A percentile compares a stretch with the other conserved stretches of the same genome.
phyloP scores from a whole-genome alignment of 352 stramenopile genomes.

The Phytophthora podocarpi region DNA sequence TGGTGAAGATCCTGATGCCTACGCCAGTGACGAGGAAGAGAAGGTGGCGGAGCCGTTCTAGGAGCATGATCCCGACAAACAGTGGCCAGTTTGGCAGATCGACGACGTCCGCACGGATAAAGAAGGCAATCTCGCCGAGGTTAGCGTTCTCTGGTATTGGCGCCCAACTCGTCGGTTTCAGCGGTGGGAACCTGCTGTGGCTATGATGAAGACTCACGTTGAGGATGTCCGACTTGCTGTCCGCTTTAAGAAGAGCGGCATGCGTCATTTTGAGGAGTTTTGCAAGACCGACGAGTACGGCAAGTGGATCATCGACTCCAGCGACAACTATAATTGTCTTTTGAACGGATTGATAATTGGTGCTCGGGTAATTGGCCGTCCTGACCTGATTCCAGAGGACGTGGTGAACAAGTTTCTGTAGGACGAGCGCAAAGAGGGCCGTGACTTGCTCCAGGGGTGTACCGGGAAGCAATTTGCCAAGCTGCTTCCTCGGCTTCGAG shows the following conservation, averaged over 20 bases:
- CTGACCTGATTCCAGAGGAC: neutral
- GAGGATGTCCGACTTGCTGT: neutral
- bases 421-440: too few relatives aligned
- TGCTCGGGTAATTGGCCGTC: neutral
- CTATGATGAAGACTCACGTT: neutral
- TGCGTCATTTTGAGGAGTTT: neutral
- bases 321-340: neutral
- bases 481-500: too few relatives aligned
- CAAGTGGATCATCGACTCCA: neutral
- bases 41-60: neutral
- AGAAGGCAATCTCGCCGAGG: neutral
- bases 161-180: neutral
- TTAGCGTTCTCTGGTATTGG: slow-evolving; percentile 1
- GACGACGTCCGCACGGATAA: neutral
- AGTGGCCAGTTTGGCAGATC: slow-evolving; percentile 1
- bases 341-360: neutral
- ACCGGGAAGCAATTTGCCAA: too few relatives aligned
- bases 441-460: too few relatives aligned
- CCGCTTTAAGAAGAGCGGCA: neutral
- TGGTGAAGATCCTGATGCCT: neutral
- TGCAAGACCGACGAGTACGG: neutral
- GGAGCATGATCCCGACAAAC: neutral
- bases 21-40: neutral
- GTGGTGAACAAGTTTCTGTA: neutral
- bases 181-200: neutral